Percentiles rank a stretch among this genome's conserved stretches.
Evolutionary conservation across 495 filamentous ascomycete species (phyloP).

Genomic region (Staphylotrichum tortipilum): DNA sequence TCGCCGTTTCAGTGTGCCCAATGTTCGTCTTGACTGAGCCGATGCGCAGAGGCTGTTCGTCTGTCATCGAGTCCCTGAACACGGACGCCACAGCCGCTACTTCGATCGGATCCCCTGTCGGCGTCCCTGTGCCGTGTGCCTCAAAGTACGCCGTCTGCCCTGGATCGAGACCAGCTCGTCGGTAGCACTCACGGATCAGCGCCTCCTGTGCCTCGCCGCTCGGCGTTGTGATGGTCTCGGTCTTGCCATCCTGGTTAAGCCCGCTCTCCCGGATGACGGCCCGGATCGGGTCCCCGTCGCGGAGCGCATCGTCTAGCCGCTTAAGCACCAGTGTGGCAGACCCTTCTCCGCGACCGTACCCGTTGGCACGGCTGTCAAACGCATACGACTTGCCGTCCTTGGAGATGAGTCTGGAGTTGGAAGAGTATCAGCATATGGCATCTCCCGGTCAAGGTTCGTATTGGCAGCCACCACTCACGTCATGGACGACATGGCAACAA

Average conservation of each 20-base stretch:
- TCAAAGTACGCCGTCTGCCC: slow-evolving; percentile 40
- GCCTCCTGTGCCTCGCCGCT: slow-evolving; percentile 42
- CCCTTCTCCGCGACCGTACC: slow-evolving; percentile 57
- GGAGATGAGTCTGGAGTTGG: slow-evolving; percentile 16
- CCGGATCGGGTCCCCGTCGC: slow-evolving; percentile 48
- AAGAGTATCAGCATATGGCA: too few species aligned
- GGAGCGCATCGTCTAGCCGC: slow-evolving; percentile 44
- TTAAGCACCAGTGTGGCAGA: slow-evolving; percentile 50
- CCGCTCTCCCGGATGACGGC: slow-evolving; percentile 50
- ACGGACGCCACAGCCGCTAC: slow-evolving; percentile 35
- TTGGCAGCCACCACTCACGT: slow-evolving; percentile 6
- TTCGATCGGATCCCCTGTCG: slow-evolving; percentile 52
- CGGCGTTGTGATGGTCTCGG: slow-evolving; percentile 38
- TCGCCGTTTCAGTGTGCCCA: slow-evolving; percentile 35
- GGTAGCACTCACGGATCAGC: slow-evolving; percentile 43
- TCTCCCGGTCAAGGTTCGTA: too few species aligned
- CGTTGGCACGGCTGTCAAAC: slow-evolving; percentile 49
- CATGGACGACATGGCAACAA: slow-evolving; percentile 29
- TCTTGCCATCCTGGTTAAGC: slow-evolving; percentile 50
- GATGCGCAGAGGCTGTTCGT: slow-evolving; percentile 30
- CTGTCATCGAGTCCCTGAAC: slow-evolving; percentile 25
- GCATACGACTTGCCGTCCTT: slow-evolving; percentile 29
- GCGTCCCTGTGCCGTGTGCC: slow-evolving; percentile 49
- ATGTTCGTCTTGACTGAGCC: slow-evolving; percentile 38
- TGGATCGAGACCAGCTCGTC: slow-evolving; percentile 35